A percentile compares a stretch with the other conserved stretches of the same genome.
Evolutionary conservation across 306 rosid genomes (phyloP).

Genomic region (Vicia faba): DNA sequence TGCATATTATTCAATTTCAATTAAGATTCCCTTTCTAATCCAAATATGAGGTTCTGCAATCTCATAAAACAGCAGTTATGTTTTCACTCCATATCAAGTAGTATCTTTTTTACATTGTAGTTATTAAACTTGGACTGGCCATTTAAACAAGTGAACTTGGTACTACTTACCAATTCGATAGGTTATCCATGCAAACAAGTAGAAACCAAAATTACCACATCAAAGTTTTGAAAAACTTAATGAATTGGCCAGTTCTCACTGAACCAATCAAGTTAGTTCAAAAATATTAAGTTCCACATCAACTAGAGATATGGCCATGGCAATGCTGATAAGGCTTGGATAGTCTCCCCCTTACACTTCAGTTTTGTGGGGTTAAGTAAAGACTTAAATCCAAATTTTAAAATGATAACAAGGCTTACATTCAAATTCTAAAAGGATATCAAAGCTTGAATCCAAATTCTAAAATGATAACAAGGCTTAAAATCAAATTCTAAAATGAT

Average conservation of each 20-base stretch:
- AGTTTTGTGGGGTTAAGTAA: not conserved
- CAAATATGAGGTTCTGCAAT: not conserved
- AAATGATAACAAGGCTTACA: too few relatives aligned
- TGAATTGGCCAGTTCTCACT: not conserved
- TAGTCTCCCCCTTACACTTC: not conserved
- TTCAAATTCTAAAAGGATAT: not conserved
- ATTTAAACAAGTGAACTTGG: conserved; percentile 1
- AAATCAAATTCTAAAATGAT: not conserved
- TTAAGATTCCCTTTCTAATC: not conserved
- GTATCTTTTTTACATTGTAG: not conserved
- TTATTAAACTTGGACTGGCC: not conserved
- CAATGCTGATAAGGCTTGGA: not conserved
- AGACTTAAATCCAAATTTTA: not conserved
- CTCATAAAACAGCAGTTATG: not conserved
- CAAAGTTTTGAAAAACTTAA: not conserved
- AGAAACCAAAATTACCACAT: not conserved
- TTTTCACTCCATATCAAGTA: conserved; percentile 8
- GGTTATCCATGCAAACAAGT: not conserved
- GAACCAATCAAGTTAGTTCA: too few relatives aligned
- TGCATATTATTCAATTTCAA: not conserved
- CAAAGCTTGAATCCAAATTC: not conserved
- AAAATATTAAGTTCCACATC: not conserved
- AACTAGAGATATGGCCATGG: conserved; percentile 8
- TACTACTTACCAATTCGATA: not conserved
- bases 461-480: too few relatives aligned